Evolutionary conservation across 208 protist genomes (phyloP).

Genomic region (Vickermania spadyakhi): DNA sequence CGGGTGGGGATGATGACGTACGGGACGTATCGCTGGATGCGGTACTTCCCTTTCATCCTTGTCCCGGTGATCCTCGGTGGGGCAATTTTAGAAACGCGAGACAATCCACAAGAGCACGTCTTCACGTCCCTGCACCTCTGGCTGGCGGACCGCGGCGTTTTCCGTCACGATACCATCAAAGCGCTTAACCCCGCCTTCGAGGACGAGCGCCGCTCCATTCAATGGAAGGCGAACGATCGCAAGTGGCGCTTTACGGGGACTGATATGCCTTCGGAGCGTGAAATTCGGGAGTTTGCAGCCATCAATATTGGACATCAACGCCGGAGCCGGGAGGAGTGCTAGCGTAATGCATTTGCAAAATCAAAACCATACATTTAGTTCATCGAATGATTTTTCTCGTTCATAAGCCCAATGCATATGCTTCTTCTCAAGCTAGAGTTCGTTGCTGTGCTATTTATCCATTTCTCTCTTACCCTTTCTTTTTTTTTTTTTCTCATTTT

Average conservation of each 20-base stretch:
- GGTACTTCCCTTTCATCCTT: conserved; percentile 68
- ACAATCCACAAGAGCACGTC: conserved; percentile 80
- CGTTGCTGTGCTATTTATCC: too few species aligned
- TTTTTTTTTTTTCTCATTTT: conserved; percentile 6
- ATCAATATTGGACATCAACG: conserved; percentile 71
- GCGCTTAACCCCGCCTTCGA: conserved; percentile 82
- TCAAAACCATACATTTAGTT: too few species aligned
- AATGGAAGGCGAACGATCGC: conserved; percentile 81
- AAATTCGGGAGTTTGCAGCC: conserved; percentile 75
- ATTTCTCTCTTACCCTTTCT: too few species aligned
- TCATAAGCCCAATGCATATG: too few species aligned
- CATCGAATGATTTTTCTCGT: too few species aligned
- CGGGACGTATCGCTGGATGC: conserved; percentile 73
- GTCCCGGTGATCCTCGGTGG: conserved; percentile 53
- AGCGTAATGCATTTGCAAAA: too few species aligned
- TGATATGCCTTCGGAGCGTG: conserved; percentile 69
- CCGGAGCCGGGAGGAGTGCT: neutral
- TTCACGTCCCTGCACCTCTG: conserved; percentile 81
- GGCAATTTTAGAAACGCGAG: conserved; percentile 63
- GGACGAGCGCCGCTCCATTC: conserved; percentile 65
- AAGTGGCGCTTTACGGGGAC: conserved; percentile 81
- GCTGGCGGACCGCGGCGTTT: conserved; percentile 81
- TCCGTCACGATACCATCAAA: conserved; percentile 82
- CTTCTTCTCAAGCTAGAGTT: too few species aligned
- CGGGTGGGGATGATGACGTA: conserved; percentile 82